A percentile compares a stretch with the other conserved stretches of the same genome.
These are phyloP conservation scores for Curvularia eragrostidis DNA, from an alignment of 2,329 filamentous ascomycete genomes.

Conservation along the genomic window DNA sequence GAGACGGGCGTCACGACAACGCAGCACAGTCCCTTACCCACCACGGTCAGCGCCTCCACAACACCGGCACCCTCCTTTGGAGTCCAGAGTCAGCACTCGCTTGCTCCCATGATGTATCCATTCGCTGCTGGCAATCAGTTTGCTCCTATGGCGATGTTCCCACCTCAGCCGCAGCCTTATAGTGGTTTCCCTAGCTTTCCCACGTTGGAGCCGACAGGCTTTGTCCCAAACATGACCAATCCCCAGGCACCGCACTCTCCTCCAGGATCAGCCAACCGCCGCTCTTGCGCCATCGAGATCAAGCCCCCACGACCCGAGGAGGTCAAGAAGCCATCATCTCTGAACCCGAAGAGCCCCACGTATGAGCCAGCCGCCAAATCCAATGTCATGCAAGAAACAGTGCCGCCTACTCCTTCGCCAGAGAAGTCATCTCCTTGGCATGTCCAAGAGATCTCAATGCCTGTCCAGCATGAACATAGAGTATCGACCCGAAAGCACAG, in stretches of 20 bases:
- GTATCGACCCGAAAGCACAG: constrained; percentile 45
- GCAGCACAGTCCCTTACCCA: constrained; percentile 20
- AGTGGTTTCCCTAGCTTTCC: constrained; percentile 26
- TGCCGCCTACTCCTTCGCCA: constrained; percentile 44
- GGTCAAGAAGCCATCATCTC: constrained; percentile 35
- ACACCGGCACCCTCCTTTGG: constrained; percentile 26
- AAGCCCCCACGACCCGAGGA: constrained; percentile 46
- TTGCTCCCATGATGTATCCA: constrained; percentile 34
- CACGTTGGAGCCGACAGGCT: constrained; percentile 29
- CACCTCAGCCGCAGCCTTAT: constrained; percentile 26
- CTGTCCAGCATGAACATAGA: constrained; percentile 23
- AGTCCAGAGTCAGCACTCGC: constrained; percentile 35
- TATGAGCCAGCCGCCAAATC: constrained; percentile 45
- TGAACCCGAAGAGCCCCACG: constrained; percentile 52
- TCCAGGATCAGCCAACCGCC: constrained; percentile 45
- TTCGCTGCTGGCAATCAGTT: constrained; percentile 32
- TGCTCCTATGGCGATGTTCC: constrained; percentile 39
- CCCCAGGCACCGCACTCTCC: constrained; percentile 30
- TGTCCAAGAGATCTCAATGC: constrained; percentile 25
- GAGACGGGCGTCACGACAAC: constrained; percentile 26
- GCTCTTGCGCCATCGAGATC: constrained; percentile 52
- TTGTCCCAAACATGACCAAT: constrained; percentile 27
- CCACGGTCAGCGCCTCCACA: constrained; percentile 16
- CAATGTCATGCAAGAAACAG: constrained; percentile 17
- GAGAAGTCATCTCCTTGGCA: constrained; percentile 40